Percentiles rank a stretch among this genome's conserved stretches.
phyloP scores from a whole-genome alignment of 129 eudicot genomes.

The Flaveria linearis region DNA sequence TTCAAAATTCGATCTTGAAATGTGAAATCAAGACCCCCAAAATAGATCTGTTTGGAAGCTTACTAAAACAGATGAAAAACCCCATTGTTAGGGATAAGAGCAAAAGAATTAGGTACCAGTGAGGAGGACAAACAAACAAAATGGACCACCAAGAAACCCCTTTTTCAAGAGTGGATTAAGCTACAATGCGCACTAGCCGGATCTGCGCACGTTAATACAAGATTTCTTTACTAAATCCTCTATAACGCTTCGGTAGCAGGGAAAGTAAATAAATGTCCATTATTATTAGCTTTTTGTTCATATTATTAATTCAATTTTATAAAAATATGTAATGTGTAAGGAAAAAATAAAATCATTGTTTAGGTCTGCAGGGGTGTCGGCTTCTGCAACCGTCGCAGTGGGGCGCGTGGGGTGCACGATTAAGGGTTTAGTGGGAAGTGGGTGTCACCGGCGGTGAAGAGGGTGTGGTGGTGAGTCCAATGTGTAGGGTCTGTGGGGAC shows the following conservation, averaged over 20 bases:
- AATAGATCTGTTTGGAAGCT: conserved; percentile 31
- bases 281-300: conserved; percentile 17
- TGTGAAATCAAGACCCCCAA: conserved; percentile 18
- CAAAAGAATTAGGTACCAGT: conserved; percentile 36
- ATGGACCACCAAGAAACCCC: conserved; percentile 38
- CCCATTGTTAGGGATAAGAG: conserved; percentile 26
- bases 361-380: not conserved
- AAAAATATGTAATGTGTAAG: conserved; percentile 2
- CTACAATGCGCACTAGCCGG: conserved; percentile 48
- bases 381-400: conserved; percentile 9
- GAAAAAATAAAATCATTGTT: not conserved
- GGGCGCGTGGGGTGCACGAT: conserved; percentile 31
- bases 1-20: conserved; percentile 36
- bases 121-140: conserved; percentile 41
- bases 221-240: conserved; percentile 39
- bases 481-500: conserved; percentile 37
- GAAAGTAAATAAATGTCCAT: conserved; percentile 7
- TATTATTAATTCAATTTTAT: not conserved
- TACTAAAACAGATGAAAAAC: conserved; percentile 24
- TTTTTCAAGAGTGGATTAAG: conserved; percentile 45
- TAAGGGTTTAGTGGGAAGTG: conserved; percentile 24
- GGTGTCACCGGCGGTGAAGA: conserved; percentile 25
- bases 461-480: conserved; percentile 27
- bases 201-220: conserved; percentile 46
- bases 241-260: conserved; percentile 17